Base-by-base conservation (phyloP, 2,329 filamentous ascomycete genomes). In the Pseudomassariella vexata region DNA sequence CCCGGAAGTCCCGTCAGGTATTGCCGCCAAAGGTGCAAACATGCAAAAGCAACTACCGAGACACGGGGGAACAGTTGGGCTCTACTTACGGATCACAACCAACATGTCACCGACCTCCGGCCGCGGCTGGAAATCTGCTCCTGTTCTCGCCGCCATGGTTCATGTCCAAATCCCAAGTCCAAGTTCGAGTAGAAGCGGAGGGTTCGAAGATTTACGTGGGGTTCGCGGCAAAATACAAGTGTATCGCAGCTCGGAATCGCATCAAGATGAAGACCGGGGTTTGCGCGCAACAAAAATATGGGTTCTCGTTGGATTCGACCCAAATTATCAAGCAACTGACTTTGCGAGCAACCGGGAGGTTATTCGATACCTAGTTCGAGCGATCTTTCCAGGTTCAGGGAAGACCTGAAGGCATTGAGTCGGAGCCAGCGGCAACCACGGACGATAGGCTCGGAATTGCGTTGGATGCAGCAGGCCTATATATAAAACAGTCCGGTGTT, bases 41-140 rank as follows among this genome's bases (percentile, higher is more conserved):
- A n/a, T n/a, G n/a, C n/a, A n/a, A n/a, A n/a, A n/a, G n/a, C n/a
- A n/a, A n/a, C n/a, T n/a, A n/a, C n/a, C n/a, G n/a, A n/a, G n/a
- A n/a, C n/a, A 12, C 5, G 33, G 19, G 20, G 28, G 28, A 30
- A 37, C 30, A 26, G 23, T 18, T 17, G n/a, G 27, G n/a, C 9
- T 28, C 28, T 32, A 73, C 81, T 69, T 68, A 85, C 81, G 81
- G 49, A 85, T 81, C 46, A 85, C 81, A 44, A 85, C 57, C 46
- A 85, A 62, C 34, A 78, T 73, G 48, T 84, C 79, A 55, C 81
- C 81, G 42, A 75, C 65, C 18, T 79, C 74, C 49, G 76, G 78
- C 55, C 64, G 68, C 40, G 52, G 41, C 30, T 52, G 56, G 32
- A 38, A 45, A 39, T 66, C 60, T 39, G 56, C 60, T 37, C 63